Conservation (phyloP, 345 rosid genomes). For the Limnanthes douglasii region DNA sequence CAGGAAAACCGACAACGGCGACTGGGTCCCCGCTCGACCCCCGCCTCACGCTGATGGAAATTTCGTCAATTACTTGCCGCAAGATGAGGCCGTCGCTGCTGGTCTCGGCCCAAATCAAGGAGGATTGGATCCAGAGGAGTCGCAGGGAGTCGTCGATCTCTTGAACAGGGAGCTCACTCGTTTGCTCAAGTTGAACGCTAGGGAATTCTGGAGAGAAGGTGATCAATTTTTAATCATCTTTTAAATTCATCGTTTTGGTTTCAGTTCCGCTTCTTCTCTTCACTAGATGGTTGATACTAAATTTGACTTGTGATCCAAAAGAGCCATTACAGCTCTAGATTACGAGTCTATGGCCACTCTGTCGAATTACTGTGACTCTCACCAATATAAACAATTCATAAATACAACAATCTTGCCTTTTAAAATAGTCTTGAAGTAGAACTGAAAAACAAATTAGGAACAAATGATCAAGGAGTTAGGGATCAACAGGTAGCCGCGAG, state of each 20-base stretch:
- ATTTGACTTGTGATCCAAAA: too few species aligned
- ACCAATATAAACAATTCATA: too few species aligned
- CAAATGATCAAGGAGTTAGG: too few species aligned
- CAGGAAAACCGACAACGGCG: constrained; percentile 30
- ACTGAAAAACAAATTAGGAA: too few species aligned
- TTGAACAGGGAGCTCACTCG: constrained; percentile 69
- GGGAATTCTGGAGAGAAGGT: constrained; percentile 89
- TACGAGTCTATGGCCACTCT: too few species aligned
- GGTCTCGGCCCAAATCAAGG: constrained; percentile 72
- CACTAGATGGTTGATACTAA: too few species aligned
- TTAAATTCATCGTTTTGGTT: not conserved
- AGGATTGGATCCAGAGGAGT: constrained; percentile 80
- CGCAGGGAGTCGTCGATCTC: constrained; percentile 91
- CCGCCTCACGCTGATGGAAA: constrained; percentile 24
- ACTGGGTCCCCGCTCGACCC: constrained; percentile 18
- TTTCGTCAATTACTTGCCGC: constrained; percentile 82
- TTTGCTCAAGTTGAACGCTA: constrained; percentile 64
- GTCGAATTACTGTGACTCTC: too few species aligned
- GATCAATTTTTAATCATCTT: not conserved
- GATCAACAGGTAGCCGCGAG: too few species aligned
- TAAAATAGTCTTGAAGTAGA: too few species aligned
- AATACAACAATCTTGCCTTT: too few species aligned
- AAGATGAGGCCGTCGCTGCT: constrained; percentile 86
- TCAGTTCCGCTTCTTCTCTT: not conserved
- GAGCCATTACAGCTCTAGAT: too few species aligned